Evolutionary conservation across 2,329 filamentous ascomycete species (phyloP).

Genomic region (Ascocoryne sarcoides): DNA sequence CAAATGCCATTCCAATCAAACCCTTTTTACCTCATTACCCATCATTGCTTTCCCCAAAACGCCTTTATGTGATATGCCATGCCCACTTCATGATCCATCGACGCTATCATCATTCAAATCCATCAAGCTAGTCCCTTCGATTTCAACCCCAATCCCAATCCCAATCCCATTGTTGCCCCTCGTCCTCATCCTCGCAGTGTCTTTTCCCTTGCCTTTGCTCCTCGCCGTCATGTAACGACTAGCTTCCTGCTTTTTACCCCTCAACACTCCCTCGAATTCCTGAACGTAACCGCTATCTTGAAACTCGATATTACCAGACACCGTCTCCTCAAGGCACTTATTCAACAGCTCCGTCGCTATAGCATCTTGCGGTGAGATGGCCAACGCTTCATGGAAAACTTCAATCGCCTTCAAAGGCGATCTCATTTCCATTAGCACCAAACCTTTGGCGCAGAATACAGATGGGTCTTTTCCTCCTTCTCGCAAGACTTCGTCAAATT

Average conservation of each 20-base stretch:
- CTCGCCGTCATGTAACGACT: conserved; percentile 25
- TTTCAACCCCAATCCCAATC: too few species aligned
- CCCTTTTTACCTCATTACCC: too few species aligned
- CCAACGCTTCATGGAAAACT: conserved; percentile 76
- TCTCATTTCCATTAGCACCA: conserved; percentile 73
- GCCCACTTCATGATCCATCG: too few species aligned
- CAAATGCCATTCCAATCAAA: too few species aligned
- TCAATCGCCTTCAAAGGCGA: conserved; percentile 69
- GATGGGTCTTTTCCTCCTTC: conserved; percentile 71
- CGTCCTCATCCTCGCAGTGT: conserved; percentile 31
- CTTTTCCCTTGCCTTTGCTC: conserved; percentile 35
- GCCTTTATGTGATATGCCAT: too few species aligned
- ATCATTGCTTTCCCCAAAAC: too few species aligned
- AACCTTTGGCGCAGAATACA: conserved; percentile 73
- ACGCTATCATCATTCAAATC: conserved; percentile 50
- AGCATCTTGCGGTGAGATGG: conserved; percentile 69
- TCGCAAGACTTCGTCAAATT: conserved; percentile 83
- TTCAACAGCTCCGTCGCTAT: conserved; percentile 71
- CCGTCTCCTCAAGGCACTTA: conserved; percentile 59
- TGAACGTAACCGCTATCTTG: conserved; percentile 39
- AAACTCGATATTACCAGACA: conserved; percentile 27
- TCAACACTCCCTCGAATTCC: conserved; percentile 46
- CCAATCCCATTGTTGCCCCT: conserved; percentile 28
- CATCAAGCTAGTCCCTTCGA: conserved; percentile 41
- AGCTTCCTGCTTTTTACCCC: conserved; percentile 38